phyloP scores from a whole-genome alignment of 148 eudicot genomes.

The Rhododendron williamsianum region DNA sequence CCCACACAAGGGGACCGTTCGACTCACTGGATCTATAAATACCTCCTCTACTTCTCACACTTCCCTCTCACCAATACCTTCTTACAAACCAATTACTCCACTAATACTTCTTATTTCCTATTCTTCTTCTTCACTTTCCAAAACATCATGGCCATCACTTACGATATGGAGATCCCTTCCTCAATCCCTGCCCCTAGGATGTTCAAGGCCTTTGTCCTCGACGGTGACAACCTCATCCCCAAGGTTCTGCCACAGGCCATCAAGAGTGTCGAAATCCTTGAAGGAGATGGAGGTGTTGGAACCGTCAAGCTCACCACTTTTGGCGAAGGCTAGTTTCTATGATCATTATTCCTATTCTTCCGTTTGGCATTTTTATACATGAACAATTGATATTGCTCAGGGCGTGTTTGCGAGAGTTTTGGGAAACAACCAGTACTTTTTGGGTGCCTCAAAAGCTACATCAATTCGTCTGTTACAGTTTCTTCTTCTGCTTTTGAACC shows the following conservation, averaged over 20 bases:
- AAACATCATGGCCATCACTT: constrained; percentile 23
- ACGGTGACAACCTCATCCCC: constrained; percentile 27
- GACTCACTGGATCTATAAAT: neutral
- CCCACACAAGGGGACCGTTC: neutral
- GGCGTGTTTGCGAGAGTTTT: too few relatives aligned
- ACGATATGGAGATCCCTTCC: constrained; percentile 15
- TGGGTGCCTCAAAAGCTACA: neutral
- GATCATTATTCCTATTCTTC: neutral
- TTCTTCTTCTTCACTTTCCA: neutral
- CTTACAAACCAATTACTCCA: neutral
- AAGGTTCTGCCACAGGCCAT: constrained; percentile 26
- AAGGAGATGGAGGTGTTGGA: constrained; percentile 21
- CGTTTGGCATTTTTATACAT: neutral
- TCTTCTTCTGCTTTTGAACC: neutral
- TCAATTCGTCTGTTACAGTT: neutral
- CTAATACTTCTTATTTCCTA: too few relatives aligned
- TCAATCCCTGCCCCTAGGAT: constrained; percentile 25
- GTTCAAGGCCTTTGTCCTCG: constrained; percentile 26
- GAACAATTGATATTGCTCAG: neutral
- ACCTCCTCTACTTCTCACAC: neutral
- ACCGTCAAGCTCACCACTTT: constrained; percentile 3
- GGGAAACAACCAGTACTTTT: too few relatives aligned
- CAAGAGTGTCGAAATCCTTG: constrained; percentile 21
- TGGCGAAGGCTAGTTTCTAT: constrained; percentile 20
- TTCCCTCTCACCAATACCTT: neutral